These are phyloP conservation scores for Coemansia sp. DNA, from an alignment of 192 early-diverging fungal species.

Conservation along the genomic window DNA sequence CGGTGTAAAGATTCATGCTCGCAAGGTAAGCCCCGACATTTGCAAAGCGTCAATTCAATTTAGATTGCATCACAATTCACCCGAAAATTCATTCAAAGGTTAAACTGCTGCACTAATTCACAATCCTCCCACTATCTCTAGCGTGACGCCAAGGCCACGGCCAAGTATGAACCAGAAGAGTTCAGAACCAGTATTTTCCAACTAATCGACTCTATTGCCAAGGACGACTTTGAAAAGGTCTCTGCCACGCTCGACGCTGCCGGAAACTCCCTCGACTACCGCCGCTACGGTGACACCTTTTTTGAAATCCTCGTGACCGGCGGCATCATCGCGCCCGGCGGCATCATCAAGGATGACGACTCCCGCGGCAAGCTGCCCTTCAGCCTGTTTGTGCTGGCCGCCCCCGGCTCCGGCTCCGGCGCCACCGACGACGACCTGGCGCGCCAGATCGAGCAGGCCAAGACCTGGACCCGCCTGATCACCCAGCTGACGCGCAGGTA, in stretches of 20 bases:
- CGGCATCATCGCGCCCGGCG: slow-evolving; percentile 69
- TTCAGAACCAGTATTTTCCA: slow-evolving; percentile 47
- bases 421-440: too few species aligned
- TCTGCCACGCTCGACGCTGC: slow-evolving; percentile 71
- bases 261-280: slow-evolving; percentile 88
- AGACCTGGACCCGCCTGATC: slow-evolving; percentile 79
- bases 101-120: not conserved
- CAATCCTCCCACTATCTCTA: slow-evolving; percentile 4
- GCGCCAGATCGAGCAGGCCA: slow-evolving; percentile 60
- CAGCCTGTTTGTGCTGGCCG: slow-evolving; percentile 54
- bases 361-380: slow-evolving; percentile 76
- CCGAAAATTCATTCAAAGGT: too few species aligned
- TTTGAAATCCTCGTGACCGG: slow-evolving; percentile 94
- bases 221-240: slow-evolving; percentile 69
- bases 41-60: too few species aligned
- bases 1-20: slow-evolving; percentile 50
- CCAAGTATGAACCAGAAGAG: slow-evolving; percentile 67
- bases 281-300: slow-evolving; percentile 91
- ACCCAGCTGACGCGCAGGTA: slow-evolving; percentile 88
- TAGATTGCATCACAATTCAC: not conserved
- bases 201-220: slow-evolving; percentile 53
- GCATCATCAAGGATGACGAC: slow-evolving; percentile 60
- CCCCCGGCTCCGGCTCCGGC: slow-evolving; percentile 53
- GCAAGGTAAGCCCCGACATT: slow-evolving; percentile 34
- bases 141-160: slow-evolving; percentile 61